These are phyloP conservation scores for Alternaria angustiovoidea DNA, from an alignment of 2,329 filamentous ascomycete genomes.

Conservation along the genomic window DNA sequence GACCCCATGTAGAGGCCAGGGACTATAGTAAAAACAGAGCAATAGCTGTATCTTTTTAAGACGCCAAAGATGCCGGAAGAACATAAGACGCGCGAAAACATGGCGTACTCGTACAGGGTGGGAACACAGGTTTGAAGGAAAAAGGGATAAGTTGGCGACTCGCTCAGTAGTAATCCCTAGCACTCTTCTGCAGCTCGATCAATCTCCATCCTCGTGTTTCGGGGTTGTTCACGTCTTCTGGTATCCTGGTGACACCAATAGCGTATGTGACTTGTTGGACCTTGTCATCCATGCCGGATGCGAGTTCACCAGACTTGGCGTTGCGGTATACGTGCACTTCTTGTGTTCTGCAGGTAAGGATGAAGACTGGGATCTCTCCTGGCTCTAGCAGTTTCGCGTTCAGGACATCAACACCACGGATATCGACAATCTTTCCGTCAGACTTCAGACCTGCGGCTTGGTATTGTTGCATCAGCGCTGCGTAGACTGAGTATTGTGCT, in stretches of 20 bases:
- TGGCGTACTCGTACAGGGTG: constrained; percentile 28
- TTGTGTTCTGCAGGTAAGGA: constrained; percentile 94
- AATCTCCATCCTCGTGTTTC: constrained; percentile 97
- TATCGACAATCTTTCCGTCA: constrained; percentile 93
- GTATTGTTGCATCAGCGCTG: constrained; percentile 96
- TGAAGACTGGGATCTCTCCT: constrained; percentile 92
- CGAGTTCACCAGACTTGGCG: constrained; percentile 85
- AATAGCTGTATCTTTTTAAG: constrained; percentile 32
- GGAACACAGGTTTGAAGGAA: constrained; percentile 2
- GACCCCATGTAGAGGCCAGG: neutral
- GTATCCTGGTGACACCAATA: constrained; percentile 91
- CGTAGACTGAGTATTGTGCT: constrained; percentile 95
- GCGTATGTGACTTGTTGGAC: constrained; percentile 98
- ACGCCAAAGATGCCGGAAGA: constrained; percentile 44
- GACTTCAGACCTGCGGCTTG: constrained; percentile 91
- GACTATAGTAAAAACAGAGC: constrained; percentile 13
- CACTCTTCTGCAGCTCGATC: constrained; percentile 99
- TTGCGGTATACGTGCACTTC: constrained; percentile 98
- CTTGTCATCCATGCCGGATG: constrained; percentile 98
- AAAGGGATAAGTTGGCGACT: constrained; percentile 7
- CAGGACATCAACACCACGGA: constrained; percentile 89
- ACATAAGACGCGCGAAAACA: constrained; percentile 25
- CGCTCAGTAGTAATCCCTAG: constrained; percentile 80
- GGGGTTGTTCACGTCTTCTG: constrained; percentile 95
- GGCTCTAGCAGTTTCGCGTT: constrained; percentile 82